Evolutionary conservation across 2,329 filamentous ascomycete species (phyloP), one percentile per base, ranked within the genome.

Genomic region (Cephalotrichum gorgonifer): DNA sequence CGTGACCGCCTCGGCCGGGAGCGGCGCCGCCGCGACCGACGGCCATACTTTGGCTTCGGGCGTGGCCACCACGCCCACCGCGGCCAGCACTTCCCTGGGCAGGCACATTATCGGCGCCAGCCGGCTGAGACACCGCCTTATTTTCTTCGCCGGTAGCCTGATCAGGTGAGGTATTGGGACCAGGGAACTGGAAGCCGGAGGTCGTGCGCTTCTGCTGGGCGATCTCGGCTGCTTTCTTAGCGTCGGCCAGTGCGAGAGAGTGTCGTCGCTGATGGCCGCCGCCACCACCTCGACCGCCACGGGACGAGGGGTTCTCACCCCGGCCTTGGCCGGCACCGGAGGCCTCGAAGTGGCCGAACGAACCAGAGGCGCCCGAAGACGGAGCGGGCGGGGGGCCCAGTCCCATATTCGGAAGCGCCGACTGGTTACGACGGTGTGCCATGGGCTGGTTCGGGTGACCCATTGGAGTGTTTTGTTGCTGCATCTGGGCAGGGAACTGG

Each of bases 391-490:
- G 86, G 28, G 82, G 86, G 23, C 88, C 88, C 81, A 95, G 86
- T 53, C 84, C 81, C 78, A 96, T 88, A 60, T 88, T 93, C 46
- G 93, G 90, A 57, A 97, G 78, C 63, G 91, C 91, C 64, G 93
- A 97, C 71, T 96, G 91, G 75, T 97, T 97, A 73, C 93, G 89
- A 67, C 93, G 89, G 77, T 98, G 93, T 67, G 88, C 83, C 58
- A 83, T 74, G 55, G 86, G 83, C 65, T 93, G 88, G 54, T 78
- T 83, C 41, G 87, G 85, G 54, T 85, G 74, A 58, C 83, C 85
- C 79, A 91, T 81, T 50, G 80, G 76, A 31, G 87, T 76, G 55
- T 82, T 85, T 62, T 85, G 83, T 67, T 86, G 82, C 60, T 79
- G 78, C 62, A 86, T 73, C 71, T 87, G 87, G 60, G 79, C 80